Evolutionary conservation across 352 stramenopile species (phyloP), one percentile per base, ranked within the genome.

Genomic region (Phytopythium sindhum): DNA sequence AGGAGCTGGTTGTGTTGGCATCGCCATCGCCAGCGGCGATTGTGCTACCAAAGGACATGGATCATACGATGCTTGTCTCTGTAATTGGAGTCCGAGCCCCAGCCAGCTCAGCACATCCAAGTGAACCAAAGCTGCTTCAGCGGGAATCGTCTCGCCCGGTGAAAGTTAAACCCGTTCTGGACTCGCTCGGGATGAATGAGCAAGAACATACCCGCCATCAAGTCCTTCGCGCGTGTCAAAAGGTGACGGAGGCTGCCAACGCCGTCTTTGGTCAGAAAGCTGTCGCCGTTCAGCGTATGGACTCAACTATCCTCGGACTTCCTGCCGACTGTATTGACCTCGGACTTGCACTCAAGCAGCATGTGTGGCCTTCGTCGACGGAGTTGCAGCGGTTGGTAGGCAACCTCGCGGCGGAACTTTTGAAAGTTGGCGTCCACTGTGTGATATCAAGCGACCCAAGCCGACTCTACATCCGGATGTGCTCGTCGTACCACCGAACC

Each of bases 261-360:
- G 19, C 12, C 11, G 50, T 66, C 53, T 2, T 51, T 66, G 50
- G 39, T 10, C 17, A 39, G 10, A 39, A 58, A 56, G 17, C 41
- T 6, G 23, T 28, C 1, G 26, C 44, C 42, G 56, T 74, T 21
- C 63, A 69, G 55, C 72, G 77, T 15, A 67, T 78, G 8, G 77
- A 83, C 50, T 72, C 70, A 21, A 81, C 72, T n/a, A 19, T 81
- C 10, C 44, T 57, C 17, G 74, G 70, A 23, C n/a, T 78, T 12
- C 51, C 47, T 4, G 70, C 72, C 29, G 55, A 37, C 51, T 42
- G 71, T 2, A 41, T 83, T 23, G 72, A 81, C 6, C 23, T 86
- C 26, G 72, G 60, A 14, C 63, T 80, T n/a, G 48, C 47, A 23
- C 26, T 68, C 29, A 37, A 24, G 26, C 48, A 55, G 26, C 14